Conservation (phyloP, 164 flowering plant genomes). For the Protea cynaroides region DNA sequence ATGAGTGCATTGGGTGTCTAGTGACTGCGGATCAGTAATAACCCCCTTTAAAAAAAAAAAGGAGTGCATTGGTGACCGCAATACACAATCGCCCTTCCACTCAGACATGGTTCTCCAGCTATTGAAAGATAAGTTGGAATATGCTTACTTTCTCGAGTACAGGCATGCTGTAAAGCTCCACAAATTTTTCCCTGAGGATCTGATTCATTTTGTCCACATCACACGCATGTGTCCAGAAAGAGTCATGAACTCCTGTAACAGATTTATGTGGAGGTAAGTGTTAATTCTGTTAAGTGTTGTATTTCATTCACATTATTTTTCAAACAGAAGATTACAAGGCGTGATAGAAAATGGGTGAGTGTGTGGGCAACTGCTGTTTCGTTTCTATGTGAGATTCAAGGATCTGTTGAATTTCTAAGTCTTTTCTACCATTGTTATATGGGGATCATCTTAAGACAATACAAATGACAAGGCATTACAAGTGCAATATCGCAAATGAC, state of each 20-base stretch:
- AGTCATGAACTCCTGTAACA: constrained; percentile 83
- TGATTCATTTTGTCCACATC: constrained; percentile 83
- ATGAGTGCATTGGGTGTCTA: not conserved
- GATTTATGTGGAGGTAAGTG: constrained; percentile 2
- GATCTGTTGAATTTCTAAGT: too few species aligned
- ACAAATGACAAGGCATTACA: too few species aligned
- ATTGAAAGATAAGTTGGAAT: not conserved
- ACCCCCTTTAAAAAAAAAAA: too few species aligned
- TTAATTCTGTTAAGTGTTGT: not conserved
- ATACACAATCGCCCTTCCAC: not conserved
- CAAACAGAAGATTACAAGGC: not conserved
- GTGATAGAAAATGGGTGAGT: not conserved
- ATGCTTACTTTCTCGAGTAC: constrained; percentile 79
- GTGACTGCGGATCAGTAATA: not conserved
- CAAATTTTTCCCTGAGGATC: constrained; percentile 79
- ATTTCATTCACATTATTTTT: not conserved
- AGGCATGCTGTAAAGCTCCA: constrained; percentile 79
- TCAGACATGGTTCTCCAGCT: too few species aligned
- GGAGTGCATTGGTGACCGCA: not conserved
- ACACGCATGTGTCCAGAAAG: constrained; percentile 97
- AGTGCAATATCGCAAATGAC: too few species aligned
- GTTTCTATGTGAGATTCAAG: too few species aligned
- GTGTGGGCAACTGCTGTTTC: too few species aligned
- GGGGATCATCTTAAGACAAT: too few species aligned
- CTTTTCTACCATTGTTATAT: too few species aligned